Percentiles rank a stretch among this genome's conserved stretches.
These are phyloP conservation scores for Mycena latifolia DNA, from an alignment of 768 basidiomycete genomes.

Conservation along the genomic window DNA sequence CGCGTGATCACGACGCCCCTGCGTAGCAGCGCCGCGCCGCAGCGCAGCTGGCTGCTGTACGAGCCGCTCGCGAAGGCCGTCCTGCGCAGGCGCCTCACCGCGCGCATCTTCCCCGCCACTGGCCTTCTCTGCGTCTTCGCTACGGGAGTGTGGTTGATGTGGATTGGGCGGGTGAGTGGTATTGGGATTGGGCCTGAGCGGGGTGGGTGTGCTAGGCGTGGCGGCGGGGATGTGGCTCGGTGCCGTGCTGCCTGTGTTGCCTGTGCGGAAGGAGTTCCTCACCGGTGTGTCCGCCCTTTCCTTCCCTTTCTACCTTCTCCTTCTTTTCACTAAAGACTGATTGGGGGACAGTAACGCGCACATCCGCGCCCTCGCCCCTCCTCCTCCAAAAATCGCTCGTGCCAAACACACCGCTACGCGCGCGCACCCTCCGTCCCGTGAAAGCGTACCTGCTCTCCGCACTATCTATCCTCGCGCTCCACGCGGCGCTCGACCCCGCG, in stretches of 20 bases:
- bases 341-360: conserved; percentile 24
- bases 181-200: no score
- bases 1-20: conserved; percentile 63
- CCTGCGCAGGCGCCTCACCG: conserved; percentile 70
- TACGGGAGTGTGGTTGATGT: conserved; percentile 49
- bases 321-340: no score
- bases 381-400: conserved; percentile 32
- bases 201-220: no score
- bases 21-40: conserved; percentile 61
- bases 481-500: conserved; percentile 58
- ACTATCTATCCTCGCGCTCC: conserved; percentile 54
- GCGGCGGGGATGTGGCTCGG: conserved; percentile 53
- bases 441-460: conserved; percentile 51
- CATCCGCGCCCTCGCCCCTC: conserved; percentile 23
- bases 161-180: no score
- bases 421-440: background rate
- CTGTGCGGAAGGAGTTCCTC: conserved; percentile 70
- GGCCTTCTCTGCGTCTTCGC: conserved; percentile 60
- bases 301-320: background rate
- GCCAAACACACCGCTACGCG: conserved; percentile 20
- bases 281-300: conserved; percentile 62
- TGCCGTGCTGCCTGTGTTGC: conserved; percentile 67
- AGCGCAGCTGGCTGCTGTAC: conserved; percentile 70
- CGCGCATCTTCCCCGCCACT: conserved; percentile 66
- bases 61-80: conserved; percentile 76